Base-by-base conservation (phyloP, 2,329 filamentous ascomycete species). In the Microsporum audouinii region DNA sequence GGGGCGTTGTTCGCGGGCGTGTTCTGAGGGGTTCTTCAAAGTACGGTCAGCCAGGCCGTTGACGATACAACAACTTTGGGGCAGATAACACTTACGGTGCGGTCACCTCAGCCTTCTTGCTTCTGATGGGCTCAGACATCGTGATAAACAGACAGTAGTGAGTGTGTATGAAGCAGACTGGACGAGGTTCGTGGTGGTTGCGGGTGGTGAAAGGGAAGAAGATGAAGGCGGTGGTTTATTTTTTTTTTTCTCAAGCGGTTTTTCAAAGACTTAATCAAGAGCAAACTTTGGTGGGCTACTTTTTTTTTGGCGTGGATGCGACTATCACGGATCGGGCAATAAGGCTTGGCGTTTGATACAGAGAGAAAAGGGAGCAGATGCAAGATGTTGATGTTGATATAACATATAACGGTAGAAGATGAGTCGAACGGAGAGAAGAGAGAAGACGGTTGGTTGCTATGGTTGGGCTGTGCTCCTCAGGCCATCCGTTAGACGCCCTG, bases 1-100 rank as follows among this genome's bases (percentile, higher is more conserved):
- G 94, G 94, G 68, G 95, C 94, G 80, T 92, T 91, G 78, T 86
- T 91, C 68, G 90, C 88, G 68, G 94, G 94, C 61, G 94, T 99
- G 81, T 99, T 99, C 79, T 99, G 94, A 72, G 94, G 94, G 72
- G 94, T 99, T 71, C 94, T 97, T 76, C 73, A 47, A 47, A 34
- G 49, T 29, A 31, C 58, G 69, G 71, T 71, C 72, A 63, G 41
- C 64, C 65, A 57, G 36, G 39, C 17, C 23, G 59, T 65, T 66
- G 65, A 66, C 43, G 60, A 65, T 63, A 65, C 67, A 60, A 63
- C 65, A 61, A 29, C 43, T 47, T 57, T 51, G 36, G 59, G 64
- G 60, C 43, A 8, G 43, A 29, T 29, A 65, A 58, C 65, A 81
- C 83, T 79, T 80, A 87, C 84, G 84, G 84, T 66, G 84, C 84